These are phyloP conservation scores for Cadophora luteo-olivacea DNA, from an alignment of 2,329 filamentous ascomycete species.

Conservation along the genomic window DNA sequence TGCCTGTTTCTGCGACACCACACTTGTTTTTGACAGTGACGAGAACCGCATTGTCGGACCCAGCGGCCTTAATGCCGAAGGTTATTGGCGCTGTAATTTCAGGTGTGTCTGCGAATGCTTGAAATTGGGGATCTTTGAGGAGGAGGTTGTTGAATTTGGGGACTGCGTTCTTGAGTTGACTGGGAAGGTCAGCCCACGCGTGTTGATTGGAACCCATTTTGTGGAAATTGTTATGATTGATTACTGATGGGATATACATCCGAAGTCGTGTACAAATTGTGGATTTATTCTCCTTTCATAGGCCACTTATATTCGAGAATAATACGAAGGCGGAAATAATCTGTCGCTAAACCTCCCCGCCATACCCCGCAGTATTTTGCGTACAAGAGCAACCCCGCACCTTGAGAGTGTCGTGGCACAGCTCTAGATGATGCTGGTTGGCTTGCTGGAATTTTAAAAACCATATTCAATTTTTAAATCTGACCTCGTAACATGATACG, in stretches of 20 bases:
- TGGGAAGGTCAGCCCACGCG: conserved; percentile 24
- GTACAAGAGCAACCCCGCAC: too few relatives aligned
- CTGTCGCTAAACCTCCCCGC: background rate
- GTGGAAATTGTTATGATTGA: background rate
- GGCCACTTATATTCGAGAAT: background rate
- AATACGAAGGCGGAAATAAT: background rate
- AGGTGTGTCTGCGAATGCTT: conserved; percentile 24
- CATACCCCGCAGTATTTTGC: background rate
- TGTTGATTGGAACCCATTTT: conserved; percentile 24
- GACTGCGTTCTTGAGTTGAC: conserved; percentile 22
- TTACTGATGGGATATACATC: background rate
- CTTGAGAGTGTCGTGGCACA: background rate
- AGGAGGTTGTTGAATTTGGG: conserved; percentile 21
- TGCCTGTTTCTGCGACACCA: conserved; percentile 12
- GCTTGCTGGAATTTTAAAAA: background rate
- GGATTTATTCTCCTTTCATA: background rate
- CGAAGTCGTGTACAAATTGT: background rate
- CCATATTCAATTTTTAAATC: background rate
- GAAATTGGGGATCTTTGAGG: conserved; percentile 23
- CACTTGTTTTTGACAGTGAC: conserved; percentile 19
- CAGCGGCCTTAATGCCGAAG: conserved; percentile 27
- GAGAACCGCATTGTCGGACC: conserved; percentile 26
- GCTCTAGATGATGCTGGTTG: background rate
- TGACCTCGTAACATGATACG: background rate
- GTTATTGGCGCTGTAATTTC: conserved; percentile 16